Conservation (phyloP, 805 yeast species). For the Yamadazyma philogaea region DNA sequence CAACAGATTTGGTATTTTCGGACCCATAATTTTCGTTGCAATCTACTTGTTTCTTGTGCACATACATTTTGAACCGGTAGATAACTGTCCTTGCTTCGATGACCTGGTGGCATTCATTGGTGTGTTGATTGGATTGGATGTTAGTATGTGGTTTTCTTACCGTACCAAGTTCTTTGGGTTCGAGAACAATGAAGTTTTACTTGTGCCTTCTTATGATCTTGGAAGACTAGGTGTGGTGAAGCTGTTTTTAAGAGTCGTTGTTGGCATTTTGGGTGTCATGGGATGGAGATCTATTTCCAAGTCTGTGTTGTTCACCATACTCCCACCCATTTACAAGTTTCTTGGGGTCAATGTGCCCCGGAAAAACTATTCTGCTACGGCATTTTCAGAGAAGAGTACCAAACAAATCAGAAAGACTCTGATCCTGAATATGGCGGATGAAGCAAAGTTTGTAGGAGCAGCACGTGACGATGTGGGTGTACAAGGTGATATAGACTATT, state of each 20-base stretch:
- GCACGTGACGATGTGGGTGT: constrained; percentile 35
- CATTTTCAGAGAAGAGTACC: constrained; percentile 29
- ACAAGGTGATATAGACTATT: constrained; percentile 38
- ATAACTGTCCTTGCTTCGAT: constrained; percentile 94
- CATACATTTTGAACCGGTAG: constrained; percentile 79
- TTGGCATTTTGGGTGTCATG: constrained; percentile 64
- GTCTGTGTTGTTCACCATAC: constrained; percentile 53
- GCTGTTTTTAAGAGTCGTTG: constrained; percentile 44
- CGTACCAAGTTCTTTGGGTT: constrained; percentile 28
- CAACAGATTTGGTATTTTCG: constrained; percentile 23
- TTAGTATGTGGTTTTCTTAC: constrained; percentile 52
- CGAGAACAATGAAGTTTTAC: constrained; percentile 21
- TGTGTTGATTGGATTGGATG: constrained; percentile 74
- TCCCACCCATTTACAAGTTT: constrained; percentile 57
- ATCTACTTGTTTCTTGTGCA: constrained; percentile 54
- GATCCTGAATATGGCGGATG: constrained; percentile 34
- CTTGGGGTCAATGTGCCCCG: constrained; percentile 40
- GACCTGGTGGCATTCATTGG: constrained; percentile 93
- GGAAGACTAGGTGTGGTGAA: constrained; percentile 41
- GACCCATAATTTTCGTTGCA: constrained; percentile 35
- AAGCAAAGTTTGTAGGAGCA: constrained; percentile 16
- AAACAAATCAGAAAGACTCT: constrained; percentile 38
- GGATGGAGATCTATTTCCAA: constrained; percentile 76
- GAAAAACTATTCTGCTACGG: constrained; percentile 36
- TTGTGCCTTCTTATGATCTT: constrained; percentile 41